A percentile compares a stretch with the other conserved stretches of the same genome.
Evolutionary conservation across 1,284 basidiomycete species (phyloP).

Genomic region (Sphagnurus paluster): DNA sequence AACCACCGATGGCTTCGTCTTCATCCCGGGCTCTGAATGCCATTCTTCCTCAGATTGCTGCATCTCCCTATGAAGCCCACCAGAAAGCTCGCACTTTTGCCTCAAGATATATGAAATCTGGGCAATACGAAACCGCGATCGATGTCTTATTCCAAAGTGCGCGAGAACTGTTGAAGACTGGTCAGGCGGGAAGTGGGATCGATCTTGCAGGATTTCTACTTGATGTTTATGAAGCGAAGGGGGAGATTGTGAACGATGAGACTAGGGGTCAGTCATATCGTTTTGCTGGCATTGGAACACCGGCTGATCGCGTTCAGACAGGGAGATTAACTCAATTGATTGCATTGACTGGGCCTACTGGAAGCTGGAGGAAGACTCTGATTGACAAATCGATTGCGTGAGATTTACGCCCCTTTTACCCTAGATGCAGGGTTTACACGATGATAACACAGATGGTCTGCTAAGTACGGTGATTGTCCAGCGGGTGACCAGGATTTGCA

Average conservation of each 20-base stretch:
- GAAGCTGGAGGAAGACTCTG: conserved; percentile 78
- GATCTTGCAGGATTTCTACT: conserved; percentile 80
- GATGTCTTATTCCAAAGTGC: conserved; percentile 88
- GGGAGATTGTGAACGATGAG: conserved; percentile 67
- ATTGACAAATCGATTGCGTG: conserved; percentile 80
- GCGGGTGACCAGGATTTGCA: conserved; percentile 85
- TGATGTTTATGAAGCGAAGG: conserved; percentile 77
- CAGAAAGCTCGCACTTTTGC: conserved; percentile 95
- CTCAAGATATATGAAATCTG: conserved; percentile 78
- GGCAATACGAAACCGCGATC: conserved; percentile 79
- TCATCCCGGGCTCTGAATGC: conserved; percentile 69
- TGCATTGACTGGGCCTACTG: conserved; percentile 71
- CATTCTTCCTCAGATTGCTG: conserved; percentile 72
- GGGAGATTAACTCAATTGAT: conserved; percentile 82
- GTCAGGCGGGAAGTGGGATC: conserved; percentile 85
- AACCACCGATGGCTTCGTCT: conserved; percentile 34
- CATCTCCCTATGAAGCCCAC: conserved; percentile 85
- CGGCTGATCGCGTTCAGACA: conserved; percentile 30
- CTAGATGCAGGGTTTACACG: conserved; percentile 5
- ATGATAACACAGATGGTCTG: conserved; percentile 69
- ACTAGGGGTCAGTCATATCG: conserved; percentile 62
- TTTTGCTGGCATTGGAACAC: conserved; percentile 3
- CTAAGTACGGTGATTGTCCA: conserved; percentile 72
- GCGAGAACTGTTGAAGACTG: conserved; percentile 80
- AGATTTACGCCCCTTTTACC: conserved; percentile 27